Base-by-base conservation (phyloP, 2,329 filamentous ascomycete genomes). In the Stromatinia cepivora region DNA sequence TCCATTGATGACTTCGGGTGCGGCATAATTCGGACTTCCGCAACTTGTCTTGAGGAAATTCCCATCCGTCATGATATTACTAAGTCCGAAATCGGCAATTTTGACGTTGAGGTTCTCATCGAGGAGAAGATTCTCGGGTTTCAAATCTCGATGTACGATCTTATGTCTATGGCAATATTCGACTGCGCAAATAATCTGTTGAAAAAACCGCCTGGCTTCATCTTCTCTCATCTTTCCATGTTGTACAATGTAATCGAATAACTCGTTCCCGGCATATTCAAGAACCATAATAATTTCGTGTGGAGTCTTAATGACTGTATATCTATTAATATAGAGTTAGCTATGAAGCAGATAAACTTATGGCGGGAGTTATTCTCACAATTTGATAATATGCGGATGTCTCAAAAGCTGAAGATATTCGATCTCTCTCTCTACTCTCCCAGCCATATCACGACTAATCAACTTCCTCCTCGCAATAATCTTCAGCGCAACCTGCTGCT, bases 61-160 rank as follows among this genome's bases (percentile, higher is more conserved):
- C 36, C 95, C 95, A 79, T 99, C 95, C 0, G 95, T 98, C 95
- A 99, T 99, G 82, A 99, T 99, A 79, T 99, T 99, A 83, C 94
- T 98, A 69, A 99, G 85, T 70, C 95, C 95, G 75, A 99, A 99
- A 81, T 99, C 95, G 76, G 95, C 95, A 82, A 99, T 99, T 84
- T 99, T 99, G 81, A 99, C 94, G 77, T 99, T 97, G 78, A 97
- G 90, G 70, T 96, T 90, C 73, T 96, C 92, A 81, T 99, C 95
- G 65, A 99, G 88, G 56, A 99, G 87, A 62, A 99, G 83, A 79
- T 99, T 99, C 84, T 99, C 95, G 13, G 95, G 95, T 81, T 99
- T 99, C 72, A 99, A 83, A 80, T 99, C 95, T 79, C 95, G 91
- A 81, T 99, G 95, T 53, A 98, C 95, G 77, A 99, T 98, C 83